Evolutionary conservation across 2,329 filamentous ascomycete species (phyloP), one percentile per base, ranked within the genome.

Genomic region (Diaporthe capsici): DNA sequence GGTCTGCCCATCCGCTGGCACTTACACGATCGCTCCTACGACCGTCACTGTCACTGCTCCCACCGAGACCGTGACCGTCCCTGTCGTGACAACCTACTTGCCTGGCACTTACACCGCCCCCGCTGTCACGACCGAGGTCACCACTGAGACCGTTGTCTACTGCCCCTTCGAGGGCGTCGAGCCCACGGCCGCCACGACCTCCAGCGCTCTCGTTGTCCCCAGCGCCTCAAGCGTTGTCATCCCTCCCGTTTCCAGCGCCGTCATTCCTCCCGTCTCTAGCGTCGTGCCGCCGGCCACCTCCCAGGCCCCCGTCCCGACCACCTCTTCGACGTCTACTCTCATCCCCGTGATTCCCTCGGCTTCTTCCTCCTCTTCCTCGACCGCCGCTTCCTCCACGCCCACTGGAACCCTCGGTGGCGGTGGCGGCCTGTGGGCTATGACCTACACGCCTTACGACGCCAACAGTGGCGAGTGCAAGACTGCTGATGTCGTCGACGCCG

Each of bases 281-380:
- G 93, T 90, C 84, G 93, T 96, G 82, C 94, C 94, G 81, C 96
- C 95, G 89, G 94, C 94, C 55, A 93, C 94, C 72, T 96, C 94
- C 87, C 87, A 87, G 79, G 81, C 87, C 77, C 70, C 79, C 77
- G 55, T 13, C 39, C 60, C 60, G 60, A 65, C 60, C 60, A 47
- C 60, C 39, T 65, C 60, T 47, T 65, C 78, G 70, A 77, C 79
- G 49, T 67, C 80, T 58, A 76, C 78, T 47, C 73, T 73, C 15
- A 17, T 65, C 81, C 79, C 80, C 72, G 79, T 78, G 73, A 55
- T 82, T 72, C 81, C 81, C 63, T 73, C 78, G 61, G 75, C 81
- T 75, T 79, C 78, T 71, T 58, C 83, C 74, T 81, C 81, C 60
- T 74, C 78, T 61, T 74, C 81, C 78, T 58, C 77, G 42, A 72